Percentiles rank a stretch among this genome's conserved stretches.
Conservation (phyloP, 345 rosid genomes). For the Anacardium occidentale region DNA sequence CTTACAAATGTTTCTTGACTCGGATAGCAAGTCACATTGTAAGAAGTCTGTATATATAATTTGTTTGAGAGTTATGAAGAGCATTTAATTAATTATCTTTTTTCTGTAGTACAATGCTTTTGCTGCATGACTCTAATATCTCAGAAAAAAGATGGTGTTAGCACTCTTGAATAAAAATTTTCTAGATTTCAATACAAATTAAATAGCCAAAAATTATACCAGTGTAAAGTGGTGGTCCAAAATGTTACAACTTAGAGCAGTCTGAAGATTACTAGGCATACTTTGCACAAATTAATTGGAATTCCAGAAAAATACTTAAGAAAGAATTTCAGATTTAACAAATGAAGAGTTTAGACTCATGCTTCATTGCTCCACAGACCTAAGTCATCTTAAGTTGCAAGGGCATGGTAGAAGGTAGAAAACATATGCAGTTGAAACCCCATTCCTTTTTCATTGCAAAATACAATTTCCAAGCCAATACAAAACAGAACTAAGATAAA, state of each 20-base stretch:
- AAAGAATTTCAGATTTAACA: too few species aligned
- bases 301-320: too few species aligned
- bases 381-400: constrained; percentile 3
- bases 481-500: too few species aligned
- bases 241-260: too few species aligned
- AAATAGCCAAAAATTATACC: neutral
- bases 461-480: too few species aligned
- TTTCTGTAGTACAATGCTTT: neutral
- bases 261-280: too few species aligned
- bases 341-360: neutral
- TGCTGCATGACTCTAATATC: neutral
- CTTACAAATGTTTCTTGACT: neutral
- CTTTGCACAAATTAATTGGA: too few species aligned
- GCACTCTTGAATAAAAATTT: neutral
- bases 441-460: too few species aligned
- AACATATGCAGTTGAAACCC: neutral
- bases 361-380: neutral
- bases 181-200: neutral
- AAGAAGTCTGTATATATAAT: too few species aligned
- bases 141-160: neutral
- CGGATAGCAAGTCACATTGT: neutral
- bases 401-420: neutral
- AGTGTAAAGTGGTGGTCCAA: neutral
- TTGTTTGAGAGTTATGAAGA: neutral
- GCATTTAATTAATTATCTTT: neutral